Conservation (phyloP, 495 filamentous ascomycete genomes). For the Aspergillus kassunensis region DNA sequence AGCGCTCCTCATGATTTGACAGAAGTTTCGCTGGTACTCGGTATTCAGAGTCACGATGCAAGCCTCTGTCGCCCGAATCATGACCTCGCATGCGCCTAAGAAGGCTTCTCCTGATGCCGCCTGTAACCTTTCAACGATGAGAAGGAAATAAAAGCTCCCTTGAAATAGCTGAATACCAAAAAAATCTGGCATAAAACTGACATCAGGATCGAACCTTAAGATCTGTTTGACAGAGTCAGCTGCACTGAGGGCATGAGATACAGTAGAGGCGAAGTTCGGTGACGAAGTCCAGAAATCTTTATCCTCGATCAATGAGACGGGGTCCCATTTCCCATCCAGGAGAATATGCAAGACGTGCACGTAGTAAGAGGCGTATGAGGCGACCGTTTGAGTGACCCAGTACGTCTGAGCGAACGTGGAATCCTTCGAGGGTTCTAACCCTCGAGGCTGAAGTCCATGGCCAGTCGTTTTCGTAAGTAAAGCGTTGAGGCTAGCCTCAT, state of each 20-base stretch:
- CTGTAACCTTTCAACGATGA: slow-evolving; percentile 78
- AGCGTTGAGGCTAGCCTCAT: slow-evolving; percentile 75
- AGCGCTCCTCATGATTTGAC: slow-evolving; percentile 78
- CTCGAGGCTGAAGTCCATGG: slow-evolving; percentile 19
- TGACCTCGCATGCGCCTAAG: slow-evolving; percentile 80
- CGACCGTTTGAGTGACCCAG: slow-evolving; percentile 74
- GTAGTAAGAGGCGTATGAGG: slow-evolving; percentile 81
- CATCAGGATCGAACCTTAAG: slow-evolving; percentile 72
- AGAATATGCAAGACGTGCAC: slow-evolving; percentile 82
- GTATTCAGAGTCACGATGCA: slow-evolving; percentile 82
- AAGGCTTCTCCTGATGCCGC: slow-evolving; percentile 73
- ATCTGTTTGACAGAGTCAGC: slow-evolving; percentile 78
- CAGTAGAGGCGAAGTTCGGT: slow-evolving; percentile 72
- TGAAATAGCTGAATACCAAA: slow-evolving; percentile 82
- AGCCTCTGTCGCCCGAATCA: slow-evolving; percentile 78
- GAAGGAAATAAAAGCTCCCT: slow-evolving; percentile 71
- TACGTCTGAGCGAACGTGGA: slow-evolving; percentile 39
- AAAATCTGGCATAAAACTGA: slow-evolving; percentile 86
- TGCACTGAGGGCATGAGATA: slow-evolving; percentile 71
- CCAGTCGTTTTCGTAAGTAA: slow-evolving; percentile 53
- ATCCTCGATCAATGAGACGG: slow-evolving; percentile 76
- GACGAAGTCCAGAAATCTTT: slow-evolving; percentile 83
- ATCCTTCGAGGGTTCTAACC: slow-evolving; percentile 37
- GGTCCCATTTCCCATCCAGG: slow-evolving; percentile 81
- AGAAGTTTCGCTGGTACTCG: slow-evolving; percentile 80